These are phyloP conservation scores for Bryopsis sp. DNA, from an alignment of 139 green algal species.

Conservation along the genomic window DNA sequence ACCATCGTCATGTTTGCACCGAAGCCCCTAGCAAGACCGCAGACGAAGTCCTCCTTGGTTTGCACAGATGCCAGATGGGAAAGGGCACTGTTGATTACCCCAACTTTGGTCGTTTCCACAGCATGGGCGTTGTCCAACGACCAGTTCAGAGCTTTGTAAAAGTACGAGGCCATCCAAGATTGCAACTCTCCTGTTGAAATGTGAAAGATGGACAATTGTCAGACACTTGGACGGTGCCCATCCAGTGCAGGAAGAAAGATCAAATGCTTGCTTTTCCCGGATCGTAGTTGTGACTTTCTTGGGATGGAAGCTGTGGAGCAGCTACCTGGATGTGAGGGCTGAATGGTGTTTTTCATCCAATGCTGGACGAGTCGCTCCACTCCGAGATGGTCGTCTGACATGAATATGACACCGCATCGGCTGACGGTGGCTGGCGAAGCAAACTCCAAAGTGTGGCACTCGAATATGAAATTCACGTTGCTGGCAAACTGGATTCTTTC, in stretches of 20 bases:
- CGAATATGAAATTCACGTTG: conserved; percentile 86
- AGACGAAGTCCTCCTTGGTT: not conserved
- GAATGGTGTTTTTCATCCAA: no score
- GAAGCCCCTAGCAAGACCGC: not conserved
- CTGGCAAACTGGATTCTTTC: conserved; percentile 76
- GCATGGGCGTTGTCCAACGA: conserved; percentile 23
- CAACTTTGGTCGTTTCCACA: conserved; percentile 47
- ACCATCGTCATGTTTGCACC: not conserved
- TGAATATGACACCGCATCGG: conserved; percentile 36
- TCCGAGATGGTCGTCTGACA: no score
- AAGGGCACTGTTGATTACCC: conserved; percentile 3
- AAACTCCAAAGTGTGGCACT: conserved; percentile 67
- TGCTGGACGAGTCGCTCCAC: no score
- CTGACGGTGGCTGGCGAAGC: conserved; percentile 78
- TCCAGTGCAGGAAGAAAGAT: no score
- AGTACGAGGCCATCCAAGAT: not conserved
- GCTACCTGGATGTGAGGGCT: no score
- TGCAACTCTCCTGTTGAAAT: not conserved
- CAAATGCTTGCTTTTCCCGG: no score
- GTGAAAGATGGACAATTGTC: no score
- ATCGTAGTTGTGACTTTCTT: no score
- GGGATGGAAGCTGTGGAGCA: no score
- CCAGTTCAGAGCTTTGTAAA: conserved; percentile 39
- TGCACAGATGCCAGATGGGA: not conserved
- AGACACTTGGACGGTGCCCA: no score